Conservation (phyloP, 2,329 filamentous ascomycete species). For the Fusarium concolor region DNA sequence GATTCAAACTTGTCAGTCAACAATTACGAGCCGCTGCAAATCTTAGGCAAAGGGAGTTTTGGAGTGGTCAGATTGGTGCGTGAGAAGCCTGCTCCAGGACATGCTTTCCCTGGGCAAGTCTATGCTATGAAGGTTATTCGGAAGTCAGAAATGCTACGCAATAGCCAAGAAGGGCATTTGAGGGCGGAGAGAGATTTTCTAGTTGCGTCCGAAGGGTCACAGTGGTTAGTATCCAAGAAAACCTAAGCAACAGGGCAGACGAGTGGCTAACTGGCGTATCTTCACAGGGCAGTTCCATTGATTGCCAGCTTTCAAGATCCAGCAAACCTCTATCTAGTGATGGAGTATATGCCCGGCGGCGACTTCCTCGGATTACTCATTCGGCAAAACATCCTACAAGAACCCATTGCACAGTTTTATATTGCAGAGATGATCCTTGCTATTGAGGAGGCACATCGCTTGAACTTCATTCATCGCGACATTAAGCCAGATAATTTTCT, state of each 20-base stretch:
- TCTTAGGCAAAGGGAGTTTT: constrained; percentile 94
- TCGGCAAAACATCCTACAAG: constrained; percentile 83
- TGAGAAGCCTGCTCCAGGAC: constrained; percentile 61
- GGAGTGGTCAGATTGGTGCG: constrained; percentile 89
- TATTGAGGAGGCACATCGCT: constrained; percentile 89
- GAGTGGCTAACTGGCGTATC: neutral
- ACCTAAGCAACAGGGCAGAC: neutral
- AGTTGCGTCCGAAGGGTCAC: constrained; percentile 86
- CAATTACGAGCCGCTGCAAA: constrained; percentile 80
- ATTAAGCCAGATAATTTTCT: constrained; percentile 98
- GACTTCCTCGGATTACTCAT: constrained; percentile 92
- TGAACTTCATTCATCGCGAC: constrained; percentile 93
- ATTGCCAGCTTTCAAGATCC: constrained; percentile 90
- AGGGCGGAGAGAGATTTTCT: constrained; percentile 93
- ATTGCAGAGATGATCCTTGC: constrained; percentile 96
- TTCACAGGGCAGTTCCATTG: constrained; percentile 82
- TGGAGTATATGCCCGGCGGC: constrained; percentile 98
- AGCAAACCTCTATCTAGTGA: constrained; percentile 87
- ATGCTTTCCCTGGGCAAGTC: constrained; percentile 62
- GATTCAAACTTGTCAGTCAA: constrained; percentile 36
- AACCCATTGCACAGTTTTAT: constrained; percentile 85
- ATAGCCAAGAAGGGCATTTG: constrained; percentile 91
- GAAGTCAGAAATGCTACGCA: constrained; percentile 92
- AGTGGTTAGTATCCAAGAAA: constrained; percentile 65
- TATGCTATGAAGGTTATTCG: constrained; percentile 98